A percentile compares a stretch with the other conserved stretches of the same genome.
phyloP scores from a whole-genome alignment of 768 basidiomycete species.

The Mycena sanguinolenta region DNA sequence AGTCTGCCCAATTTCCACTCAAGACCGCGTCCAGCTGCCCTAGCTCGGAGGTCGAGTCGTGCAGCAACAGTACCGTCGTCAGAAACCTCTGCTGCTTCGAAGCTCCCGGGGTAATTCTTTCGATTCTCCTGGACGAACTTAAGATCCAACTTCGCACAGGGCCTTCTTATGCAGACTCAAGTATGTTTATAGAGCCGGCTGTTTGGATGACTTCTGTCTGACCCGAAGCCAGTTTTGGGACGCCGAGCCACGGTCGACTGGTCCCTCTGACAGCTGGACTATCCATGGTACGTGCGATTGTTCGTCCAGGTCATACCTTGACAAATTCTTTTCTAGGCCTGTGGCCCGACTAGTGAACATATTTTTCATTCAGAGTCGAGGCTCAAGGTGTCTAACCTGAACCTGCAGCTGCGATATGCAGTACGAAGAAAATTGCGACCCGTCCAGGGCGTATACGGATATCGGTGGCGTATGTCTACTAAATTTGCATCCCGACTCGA shows the following conservation, averaged over 20 bases:
- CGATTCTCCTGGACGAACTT: background rate
- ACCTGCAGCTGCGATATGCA: conserved; percentile 19
- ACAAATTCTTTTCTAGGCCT: conserved; percentile 50
- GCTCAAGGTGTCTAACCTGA: too few species aligned
- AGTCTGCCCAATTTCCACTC: conserved; percentile 14
- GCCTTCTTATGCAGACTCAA: conserved; percentile 41
- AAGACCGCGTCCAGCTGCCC: conserved; percentile 27
- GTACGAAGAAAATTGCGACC: conserved; percentile 58
- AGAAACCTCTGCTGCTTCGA: conserved; percentile 41
- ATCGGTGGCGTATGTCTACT: conserved; percentile 54
- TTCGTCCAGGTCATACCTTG: conserved; percentile 2
- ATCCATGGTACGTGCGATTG: conserved; percentile 60
- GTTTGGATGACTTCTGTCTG: background rate
- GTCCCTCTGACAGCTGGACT: conserved; percentile 70
- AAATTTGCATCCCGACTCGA: too few species aligned
- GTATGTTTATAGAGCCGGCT: conserved; percentile 5
- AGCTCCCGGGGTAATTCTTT: conserved; percentile 34
- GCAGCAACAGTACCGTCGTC: conserved; percentile 32
- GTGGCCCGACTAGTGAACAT: conserved; percentile 64
- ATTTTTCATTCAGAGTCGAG: too few species aligned
- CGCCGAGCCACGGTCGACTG: conserved; percentile 56
- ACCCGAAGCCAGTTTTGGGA: conserved; percentile 65
- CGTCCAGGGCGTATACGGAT: conserved; percentile 59
- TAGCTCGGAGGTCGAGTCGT: conserved; percentile 17
- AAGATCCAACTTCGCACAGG: conserved; percentile 16